A percentile compares a stretch with the other conserved stretches of the same genome.
Evolutionary conservation across 2,329 filamentous ascomycete genomes (phyloP).

Genomic region (Immersiporthe knoxdaviesiana): DNA sequence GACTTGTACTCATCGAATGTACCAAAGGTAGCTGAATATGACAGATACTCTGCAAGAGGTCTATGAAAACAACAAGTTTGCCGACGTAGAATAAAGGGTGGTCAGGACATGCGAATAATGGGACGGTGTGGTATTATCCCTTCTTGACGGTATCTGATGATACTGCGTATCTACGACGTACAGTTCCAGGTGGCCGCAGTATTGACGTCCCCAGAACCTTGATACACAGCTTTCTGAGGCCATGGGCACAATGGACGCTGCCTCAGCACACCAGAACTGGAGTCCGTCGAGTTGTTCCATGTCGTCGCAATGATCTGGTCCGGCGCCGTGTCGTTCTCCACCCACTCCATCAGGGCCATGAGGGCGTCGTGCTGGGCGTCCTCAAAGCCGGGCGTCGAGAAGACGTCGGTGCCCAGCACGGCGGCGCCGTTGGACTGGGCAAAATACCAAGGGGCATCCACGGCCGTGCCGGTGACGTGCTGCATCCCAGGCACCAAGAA

Average conservation of each 20-base stretch:
- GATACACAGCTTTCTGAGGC: slow-evolving; percentile 31
- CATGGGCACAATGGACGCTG: slow-evolving; percentile 36
- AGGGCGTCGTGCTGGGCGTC: slow-evolving; percentile 41
- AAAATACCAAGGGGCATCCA: slow-evolving; percentile 43
- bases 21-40: not conserved
- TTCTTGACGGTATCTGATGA: too few relatives aligned
- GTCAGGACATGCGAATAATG: not conserved
- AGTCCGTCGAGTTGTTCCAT: slow-evolving; percentile 29
- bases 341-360: slow-evolving; percentile 32
- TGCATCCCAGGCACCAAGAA: slow-evolving; percentile 56
- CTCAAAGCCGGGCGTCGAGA: slow-evolving; percentile 42
- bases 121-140: not conserved
- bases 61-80: not conserved
- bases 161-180: not conserved
- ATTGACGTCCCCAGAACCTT: slow-evolving; percentile 22
- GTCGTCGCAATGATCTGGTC: slow-evolving; percentile 31
- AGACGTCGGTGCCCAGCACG: slow-evolving; percentile 33
- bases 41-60: not conserved
- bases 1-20: not conserved
- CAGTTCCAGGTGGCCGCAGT: slow-evolving; percentile 27
- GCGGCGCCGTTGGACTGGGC: slow-evolving; percentile 37
- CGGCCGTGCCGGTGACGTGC: slow-evolving; percentile 46
- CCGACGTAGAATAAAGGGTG: not conserved
- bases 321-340: slow-evolving; percentile 31
- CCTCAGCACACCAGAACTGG: slow-evolving; percentile 31